These are phyloP conservation scores for Diphasiastrum complanatum DNA, from an alignment of 83 land plant species.

Conservation along the genomic window DNA sequence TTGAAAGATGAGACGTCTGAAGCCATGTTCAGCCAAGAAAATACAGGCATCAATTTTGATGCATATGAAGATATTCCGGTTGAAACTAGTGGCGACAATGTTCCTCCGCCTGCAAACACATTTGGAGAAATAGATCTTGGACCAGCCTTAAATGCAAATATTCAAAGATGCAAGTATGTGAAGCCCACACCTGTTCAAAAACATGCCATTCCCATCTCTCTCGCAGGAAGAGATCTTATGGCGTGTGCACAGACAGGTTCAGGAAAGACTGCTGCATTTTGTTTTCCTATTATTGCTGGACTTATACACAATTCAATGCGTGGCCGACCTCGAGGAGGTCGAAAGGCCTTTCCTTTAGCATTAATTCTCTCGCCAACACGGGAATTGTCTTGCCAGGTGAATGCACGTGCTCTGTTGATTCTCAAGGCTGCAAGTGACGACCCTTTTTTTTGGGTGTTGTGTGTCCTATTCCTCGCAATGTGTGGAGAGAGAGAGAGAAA, in stretches of 20 bases:
- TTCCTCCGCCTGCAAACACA: slow-evolving; percentile 72
- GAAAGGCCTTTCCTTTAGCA: slow-evolving; percentile 56
- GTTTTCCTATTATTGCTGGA: slow-evolving; percentile 92
- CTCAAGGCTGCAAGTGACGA: no score
- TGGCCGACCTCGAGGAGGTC: slow-evolving; percentile 38
- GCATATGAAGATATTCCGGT: slow-evolving; percentile 96
- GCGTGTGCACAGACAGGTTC: slow-evolving; percentile 99
- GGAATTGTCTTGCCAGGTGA: slow-evolving; percentile 70
- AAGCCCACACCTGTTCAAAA: slow-evolving; percentile 95
- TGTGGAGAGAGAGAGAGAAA: no score
- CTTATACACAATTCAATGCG: slow-evolving; percentile 52
- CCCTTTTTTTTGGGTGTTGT: no score
- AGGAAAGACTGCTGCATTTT: slow-evolving; percentile 95
- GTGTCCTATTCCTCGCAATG: no score
- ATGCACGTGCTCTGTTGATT: no score
- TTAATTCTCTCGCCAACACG: slow-evolving; percentile 72
- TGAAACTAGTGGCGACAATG: slow-evolving; percentile 84
- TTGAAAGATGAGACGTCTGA: slow-evolving; percentile 44
- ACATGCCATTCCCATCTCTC: slow-evolving; percentile 84
- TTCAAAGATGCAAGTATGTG: slow-evolving; percentile 77
- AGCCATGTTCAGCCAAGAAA: slow-evolving; percentile 52
- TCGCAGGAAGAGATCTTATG: slow-evolving; percentile 90
- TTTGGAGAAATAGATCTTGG: slow-evolving; percentile 90
- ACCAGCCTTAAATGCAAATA: slow-evolving; percentile 60
- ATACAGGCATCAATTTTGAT: slow-evolving; percentile 84